These are phyloP conservation scores for Scolecobasidium constrictum DNA, from an alignment of 2,329 filamentous ascomycete genomes.

Conservation along the genomic window DNA sequence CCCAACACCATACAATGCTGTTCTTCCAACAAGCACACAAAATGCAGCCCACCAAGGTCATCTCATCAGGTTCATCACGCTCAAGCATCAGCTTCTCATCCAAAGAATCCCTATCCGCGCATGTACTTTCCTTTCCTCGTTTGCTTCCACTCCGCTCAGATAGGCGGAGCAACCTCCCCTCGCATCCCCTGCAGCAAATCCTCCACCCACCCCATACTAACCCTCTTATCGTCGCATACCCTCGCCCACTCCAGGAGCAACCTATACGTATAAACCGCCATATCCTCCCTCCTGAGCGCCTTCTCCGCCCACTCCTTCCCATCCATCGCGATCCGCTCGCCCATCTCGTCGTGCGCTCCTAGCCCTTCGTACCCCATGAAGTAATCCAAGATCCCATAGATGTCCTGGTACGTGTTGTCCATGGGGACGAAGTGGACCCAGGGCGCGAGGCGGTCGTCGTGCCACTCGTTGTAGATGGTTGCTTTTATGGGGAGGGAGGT, in stretches of 20 bases:
- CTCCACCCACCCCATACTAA: constrained; percentile 27
- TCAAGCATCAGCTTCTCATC: too few species aligned
- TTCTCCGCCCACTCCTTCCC: constrained; percentile 59
- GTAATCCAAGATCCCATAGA: constrained; percentile 64
- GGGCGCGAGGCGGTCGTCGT: constrained; percentile 55
- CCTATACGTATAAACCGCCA: constrained; percentile 59
- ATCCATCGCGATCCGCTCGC: constrained; percentile 51
- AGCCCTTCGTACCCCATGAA: constrained; percentile 44
- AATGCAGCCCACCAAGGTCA: too few species aligned
- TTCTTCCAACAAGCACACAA: too few species aligned
- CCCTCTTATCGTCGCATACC: constrained; percentile 30
- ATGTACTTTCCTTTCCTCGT: too few species aligned
- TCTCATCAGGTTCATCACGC: too few species aligned
- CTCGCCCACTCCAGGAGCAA: constrained; percentile 38
- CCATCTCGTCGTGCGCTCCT: constrained; percentile 39
- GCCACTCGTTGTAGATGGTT: constrained; percentile 72
- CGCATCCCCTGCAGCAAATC: constrained; percentile 12
- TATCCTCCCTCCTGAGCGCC: constrained; percentile 60
- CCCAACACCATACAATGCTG: too few species aligned
- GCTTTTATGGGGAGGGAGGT: constrained; percentile 66
- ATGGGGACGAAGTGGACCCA: constrained; percentile 79
- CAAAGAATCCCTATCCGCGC: too few species aligned
- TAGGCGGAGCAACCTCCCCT: too few species aligned
- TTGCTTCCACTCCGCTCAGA: too few species aligned
- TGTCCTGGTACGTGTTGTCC: constrained; percentile 61